phyloP scores from a whole-genome alignment of 306 rosid species.

The Citrullus mucosospermus region DNA sequence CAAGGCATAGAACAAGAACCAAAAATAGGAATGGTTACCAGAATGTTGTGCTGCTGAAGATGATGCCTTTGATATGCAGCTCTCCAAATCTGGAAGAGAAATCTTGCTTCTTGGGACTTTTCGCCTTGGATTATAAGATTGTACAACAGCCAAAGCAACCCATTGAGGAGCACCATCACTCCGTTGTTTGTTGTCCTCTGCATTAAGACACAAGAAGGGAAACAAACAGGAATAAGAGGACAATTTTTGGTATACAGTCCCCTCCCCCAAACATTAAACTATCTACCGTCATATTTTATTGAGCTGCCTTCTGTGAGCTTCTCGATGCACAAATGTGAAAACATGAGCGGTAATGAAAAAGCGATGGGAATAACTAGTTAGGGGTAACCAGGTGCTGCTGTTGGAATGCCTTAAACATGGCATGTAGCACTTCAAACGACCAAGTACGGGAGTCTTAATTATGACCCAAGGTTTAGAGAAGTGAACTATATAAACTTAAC shows the following conservation, averaged over 20 bases:
- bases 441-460: too few relatives aligned
- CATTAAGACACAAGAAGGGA: background rate
- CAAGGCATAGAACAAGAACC: background rate
- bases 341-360: background rate
- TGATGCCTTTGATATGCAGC: constrained; percentile 61
- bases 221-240: background rate
- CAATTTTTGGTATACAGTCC: background rate
- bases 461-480: too few relatives aligned
- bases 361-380: background rate
- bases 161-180: constrained; percentile 32
- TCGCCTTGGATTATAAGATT: constrained; percentile 74
- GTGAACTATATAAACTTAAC: too few relatives aligned
- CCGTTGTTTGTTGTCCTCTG: background rate
- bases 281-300: background rate
- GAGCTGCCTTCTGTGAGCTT: background rate
- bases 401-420: too few relatives aligned
- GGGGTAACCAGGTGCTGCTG: too few relatives aligned
- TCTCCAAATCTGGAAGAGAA: constrained; percentile 59
- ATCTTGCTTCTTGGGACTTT: constrained; percentile 64
- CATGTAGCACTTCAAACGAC: too few relatives aligned
- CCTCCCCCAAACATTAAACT: background rate
- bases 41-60: constrained; percentile 53
- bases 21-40: constrained; percentile 25
- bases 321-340: background rate
- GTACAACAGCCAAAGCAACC: constrained; percentile 87